phyloP scores from a whole-genome alignment of 1,284 basidiomycete genomes.

The Earliella scabrosa region DNA sequence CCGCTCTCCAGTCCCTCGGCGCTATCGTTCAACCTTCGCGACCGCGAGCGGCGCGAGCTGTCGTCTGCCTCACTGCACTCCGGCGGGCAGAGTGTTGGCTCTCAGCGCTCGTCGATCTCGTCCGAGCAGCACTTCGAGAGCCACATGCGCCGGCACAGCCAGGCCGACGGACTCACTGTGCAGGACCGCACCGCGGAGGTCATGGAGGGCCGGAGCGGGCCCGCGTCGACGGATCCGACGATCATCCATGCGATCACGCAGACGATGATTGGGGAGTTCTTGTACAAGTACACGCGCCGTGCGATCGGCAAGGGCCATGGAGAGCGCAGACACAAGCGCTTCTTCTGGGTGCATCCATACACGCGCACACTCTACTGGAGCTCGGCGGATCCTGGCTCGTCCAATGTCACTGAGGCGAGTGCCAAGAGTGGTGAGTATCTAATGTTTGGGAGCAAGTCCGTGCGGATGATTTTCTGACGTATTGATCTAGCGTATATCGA shows the following conservation, averaged over 20 bases:
- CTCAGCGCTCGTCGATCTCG: conserved; percentile 78
- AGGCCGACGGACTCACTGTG: conserved; percentile 22
- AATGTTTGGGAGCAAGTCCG: conserved; percentile 10
- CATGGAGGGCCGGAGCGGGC: conserved; percentile 15
- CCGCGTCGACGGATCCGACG: conserved; percentile 74
- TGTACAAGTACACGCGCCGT: conserved; percentile 96
- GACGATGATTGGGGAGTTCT: conserved; percentile 99
- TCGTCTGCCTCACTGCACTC: conserved; percentile 71
- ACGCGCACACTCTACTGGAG: conserved; percentile 99
- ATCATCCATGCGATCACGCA: conserved; percentile 97
- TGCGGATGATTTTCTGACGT: conserved; percentile 17
- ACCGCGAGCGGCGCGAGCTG: conserved; percentile 56
- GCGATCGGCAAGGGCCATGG: conserved; percentile 92
- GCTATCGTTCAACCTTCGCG: conserved; percentile 48
- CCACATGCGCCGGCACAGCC: conserved; percentile 39
- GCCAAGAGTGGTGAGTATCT: conserved; percentile 90
- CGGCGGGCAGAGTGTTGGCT: conserved; percentile 59
- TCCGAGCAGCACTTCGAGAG: conserved; percentile 63
- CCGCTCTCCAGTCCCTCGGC: conserved; percentile 46
- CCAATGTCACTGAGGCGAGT: conserved; percentile 86
- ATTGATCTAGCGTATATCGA: conserved; percentile 88
- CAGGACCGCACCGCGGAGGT: conserved; percentile 40
- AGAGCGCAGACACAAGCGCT: conserved; percentile 90
- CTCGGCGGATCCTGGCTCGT: conserved; percentile 89
- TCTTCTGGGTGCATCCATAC: conserved; percentile 99